Evolutionary conservation across 2,329 filamentous ascomycete species (phyloP).

Genomic region (Fusarium virguliforme): DNA sequence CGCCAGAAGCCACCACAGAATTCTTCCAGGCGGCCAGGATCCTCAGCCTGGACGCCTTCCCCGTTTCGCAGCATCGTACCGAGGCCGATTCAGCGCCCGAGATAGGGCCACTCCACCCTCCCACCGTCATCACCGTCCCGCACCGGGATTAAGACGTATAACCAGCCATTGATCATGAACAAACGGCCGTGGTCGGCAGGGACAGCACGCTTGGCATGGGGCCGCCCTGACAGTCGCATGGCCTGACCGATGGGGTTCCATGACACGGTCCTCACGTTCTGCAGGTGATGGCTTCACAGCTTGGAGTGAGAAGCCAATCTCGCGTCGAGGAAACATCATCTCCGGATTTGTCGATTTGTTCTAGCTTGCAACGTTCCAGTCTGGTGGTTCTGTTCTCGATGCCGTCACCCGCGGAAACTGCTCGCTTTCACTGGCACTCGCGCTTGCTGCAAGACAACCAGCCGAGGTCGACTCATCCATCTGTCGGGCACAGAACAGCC

Average conservation of each 20-base stretch:
- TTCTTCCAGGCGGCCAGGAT: constrained; percentile 7
- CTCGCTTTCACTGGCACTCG: neutral
- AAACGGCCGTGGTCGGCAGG: constrained; percentile 18
- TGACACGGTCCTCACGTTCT: constrained; percentile 32
- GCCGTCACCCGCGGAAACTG: neutral
- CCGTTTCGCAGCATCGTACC: constrained; percentile 36
- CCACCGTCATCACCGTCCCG: constrained; percentile 48
- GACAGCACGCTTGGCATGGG: constrained; percentile 31
- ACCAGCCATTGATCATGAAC: constrained; percentile 32
- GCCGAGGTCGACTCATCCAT: constrained; percentile 2
- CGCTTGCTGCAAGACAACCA: neutral
- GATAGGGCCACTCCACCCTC: constrained; percentile 29
- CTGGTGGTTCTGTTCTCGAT: neutral
- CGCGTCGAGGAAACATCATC: constrained; percentile 27
- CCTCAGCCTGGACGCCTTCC: constrained; percentile 23
- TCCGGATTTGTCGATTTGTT: constrained; percentile 14
- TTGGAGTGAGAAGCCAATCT: constrained; percentile 27
- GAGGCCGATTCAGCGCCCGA: constrained; percentile 27
- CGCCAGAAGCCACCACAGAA: constrained; percentile 12
- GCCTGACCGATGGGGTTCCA: constrained; percentile 36
- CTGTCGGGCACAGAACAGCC: neutral
- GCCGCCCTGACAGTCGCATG: constrained; percentile 19
- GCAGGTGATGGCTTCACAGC: constrained; percentile 22
- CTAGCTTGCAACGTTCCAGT: neutral
- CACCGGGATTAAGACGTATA: constrained; percentile 32